phyloP scores from a whole-genome alignment of 495 filamentous ascomycete genomes.

The Aspergillus avenaceus region DNA sequence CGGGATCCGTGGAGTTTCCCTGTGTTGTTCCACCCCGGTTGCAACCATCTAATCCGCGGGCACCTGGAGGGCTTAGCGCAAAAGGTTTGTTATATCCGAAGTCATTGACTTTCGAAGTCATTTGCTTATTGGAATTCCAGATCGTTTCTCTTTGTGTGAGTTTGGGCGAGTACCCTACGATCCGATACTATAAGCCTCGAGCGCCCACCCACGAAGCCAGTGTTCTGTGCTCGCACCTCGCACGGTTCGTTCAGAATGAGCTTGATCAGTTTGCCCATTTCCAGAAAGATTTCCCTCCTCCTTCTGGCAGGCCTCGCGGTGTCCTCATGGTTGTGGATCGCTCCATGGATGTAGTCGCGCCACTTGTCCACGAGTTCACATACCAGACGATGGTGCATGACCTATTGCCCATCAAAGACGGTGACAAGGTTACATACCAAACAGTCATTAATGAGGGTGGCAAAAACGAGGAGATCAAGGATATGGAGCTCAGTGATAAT shows the following conservation, averaged over 20 bases:
- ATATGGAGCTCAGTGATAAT: slow-evolving; percentile 83
- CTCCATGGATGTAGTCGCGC: slow-evolving; percentile 84
- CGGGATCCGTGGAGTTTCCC: slow-evolving; percentile 94
- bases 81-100: slow-evolving; percentile 55
- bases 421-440: slow-evolving; percentile 81
- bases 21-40: slow-evolving; percentile 83
- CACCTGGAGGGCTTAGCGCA: slow-evolving; percentile 82
- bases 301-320: slow-evolving; percentile 72
- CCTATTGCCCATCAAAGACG: slow-evolving; percentile 79
- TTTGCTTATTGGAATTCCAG: slow-evolving; percentile 43
- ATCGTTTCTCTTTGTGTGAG: slow-evolving; percentile 79
- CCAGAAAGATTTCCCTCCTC: slow-evolving; percentile 79
- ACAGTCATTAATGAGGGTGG: slow-evolving; percentile 69
- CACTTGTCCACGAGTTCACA: slow-evolving; percentile 91
- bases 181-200: slow-evolving; percentile 81
- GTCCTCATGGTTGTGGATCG: slow-evolving; percentile 85
- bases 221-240: slow-evolving; percentile 81
- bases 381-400: slow-evolving; percentile 98
- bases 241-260: slow-evolving; percentile 87
- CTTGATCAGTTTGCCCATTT: slow-evolving; percentile 80
- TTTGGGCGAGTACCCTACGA: slow-evolving; percentile 82
- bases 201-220: slow-evolving; percentile 77
- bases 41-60: slow-evolving; percentile 72
- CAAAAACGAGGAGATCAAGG: slow-evolving; percentile 67
- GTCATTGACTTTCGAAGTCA: background rate